A percentile compares a stretch with the other conserved stretches of the same genome.
Evolutionary conservation across 352 stramenopile species (phyloP).

Genomic region (Phytophthora litchii): DNA sequence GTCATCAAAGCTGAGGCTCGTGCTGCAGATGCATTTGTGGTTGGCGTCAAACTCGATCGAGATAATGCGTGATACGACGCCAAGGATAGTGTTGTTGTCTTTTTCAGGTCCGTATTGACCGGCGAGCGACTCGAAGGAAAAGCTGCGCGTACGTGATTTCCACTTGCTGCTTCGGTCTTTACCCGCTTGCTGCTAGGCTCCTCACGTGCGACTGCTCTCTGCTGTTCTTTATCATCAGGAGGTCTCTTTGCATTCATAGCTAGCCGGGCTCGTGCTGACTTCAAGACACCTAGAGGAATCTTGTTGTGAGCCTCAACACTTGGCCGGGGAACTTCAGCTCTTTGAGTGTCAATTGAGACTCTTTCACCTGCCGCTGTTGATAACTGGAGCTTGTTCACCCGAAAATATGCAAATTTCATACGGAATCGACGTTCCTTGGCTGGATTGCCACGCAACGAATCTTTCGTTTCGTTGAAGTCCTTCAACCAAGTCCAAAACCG

Average conservation of each 20-base stretch:
- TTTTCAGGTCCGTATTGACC: background rate
- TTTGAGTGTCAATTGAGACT: background rate
- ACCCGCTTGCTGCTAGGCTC: constrained; percentile 21
- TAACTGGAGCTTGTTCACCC: constrained; percentile 8
- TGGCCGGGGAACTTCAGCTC: background rate
- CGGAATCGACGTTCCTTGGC: constrained; percentile 27
- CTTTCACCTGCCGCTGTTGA: background rate
- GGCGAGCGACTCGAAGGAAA: background rate
- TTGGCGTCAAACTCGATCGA: background rate
- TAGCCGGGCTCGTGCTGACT: constrained; percentile 12
- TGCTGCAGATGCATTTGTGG: constrained; percentile 1
- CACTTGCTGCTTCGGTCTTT: constrained; percentile 5
- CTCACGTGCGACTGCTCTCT: background rate
- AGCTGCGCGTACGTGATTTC: background rate
- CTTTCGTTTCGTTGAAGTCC: constrained; percentile 23
- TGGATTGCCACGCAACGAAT: constrained; percentile 22
- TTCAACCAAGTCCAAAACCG: constrained; percentile 34
- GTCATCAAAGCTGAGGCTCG: constrained; percentile 1
- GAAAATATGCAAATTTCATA: constrained; percentile 30
- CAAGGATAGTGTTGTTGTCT: background rate
- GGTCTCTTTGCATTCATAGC: constrained; percentile 13
- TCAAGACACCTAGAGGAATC: constrained; percentile 13
- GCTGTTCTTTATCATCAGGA: background rate
- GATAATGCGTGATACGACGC: constrained; percentile 2
- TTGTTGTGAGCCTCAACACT: constrained; percentile 15